These are phyloP conservation scores for Penicillium vulpinum DNA, from an alignment of 2,329 filamentous ascomycete species.

Conservation along the genomic window DNA sequence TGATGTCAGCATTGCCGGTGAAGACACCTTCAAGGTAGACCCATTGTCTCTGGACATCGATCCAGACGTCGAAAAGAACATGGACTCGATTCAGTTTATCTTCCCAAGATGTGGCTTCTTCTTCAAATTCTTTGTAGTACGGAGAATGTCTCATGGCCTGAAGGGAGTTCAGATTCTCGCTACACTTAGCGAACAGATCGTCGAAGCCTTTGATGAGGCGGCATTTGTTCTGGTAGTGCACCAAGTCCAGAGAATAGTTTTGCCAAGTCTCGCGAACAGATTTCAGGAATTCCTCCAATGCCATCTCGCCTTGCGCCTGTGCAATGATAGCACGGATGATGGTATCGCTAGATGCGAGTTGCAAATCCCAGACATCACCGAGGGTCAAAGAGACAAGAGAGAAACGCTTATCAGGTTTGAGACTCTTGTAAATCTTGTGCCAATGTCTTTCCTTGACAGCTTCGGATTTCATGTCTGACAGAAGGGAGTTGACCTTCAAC, in stretches of 20 bases:
- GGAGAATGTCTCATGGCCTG: constrained; percentile 99
- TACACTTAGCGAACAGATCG: constrained; percentile 96
- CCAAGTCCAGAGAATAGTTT: constrained; percentile 88
- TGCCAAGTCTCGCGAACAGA: constrained; percentile 97
- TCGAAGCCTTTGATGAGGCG: constrained; percentile 97
- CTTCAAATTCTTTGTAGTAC: constrained; percentile 99
- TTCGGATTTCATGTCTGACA: constrained; percentile 92
- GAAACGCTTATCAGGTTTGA: constrained; percentile 90
- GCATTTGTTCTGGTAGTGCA: constrained; percentile 98
- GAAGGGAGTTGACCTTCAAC: constrained; percentile 83
- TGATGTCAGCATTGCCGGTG: constrained; percentile 97
- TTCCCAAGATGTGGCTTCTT: constrained; percentile 95
- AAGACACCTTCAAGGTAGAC: constrained; percentile 99
- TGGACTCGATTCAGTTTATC: constrained; percentile 97
- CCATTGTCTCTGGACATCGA: constrained; percentile 99
- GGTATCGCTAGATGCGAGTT: constrained; percentile 80
- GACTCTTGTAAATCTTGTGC: constrained; percentile 94
- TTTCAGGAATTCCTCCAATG: constrained; percentile 93
- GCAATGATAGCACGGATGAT: constrained; percentile 90
- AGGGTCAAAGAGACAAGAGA: constrained; percentile 92
- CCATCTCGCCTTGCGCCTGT: constrained; percentile 97
- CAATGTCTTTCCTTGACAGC: constrained; percentile 95
- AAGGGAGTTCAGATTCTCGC: constrained; percentile 94
- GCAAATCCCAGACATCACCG: constrained; percentile 98
- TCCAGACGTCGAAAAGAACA: constrained; percentile 98